These are phyloP conservation scores for Didymella pinodella DNA, from an alignment of 2,329 filamentous ascomycete species.

Conservation along the genomic window DNA sequence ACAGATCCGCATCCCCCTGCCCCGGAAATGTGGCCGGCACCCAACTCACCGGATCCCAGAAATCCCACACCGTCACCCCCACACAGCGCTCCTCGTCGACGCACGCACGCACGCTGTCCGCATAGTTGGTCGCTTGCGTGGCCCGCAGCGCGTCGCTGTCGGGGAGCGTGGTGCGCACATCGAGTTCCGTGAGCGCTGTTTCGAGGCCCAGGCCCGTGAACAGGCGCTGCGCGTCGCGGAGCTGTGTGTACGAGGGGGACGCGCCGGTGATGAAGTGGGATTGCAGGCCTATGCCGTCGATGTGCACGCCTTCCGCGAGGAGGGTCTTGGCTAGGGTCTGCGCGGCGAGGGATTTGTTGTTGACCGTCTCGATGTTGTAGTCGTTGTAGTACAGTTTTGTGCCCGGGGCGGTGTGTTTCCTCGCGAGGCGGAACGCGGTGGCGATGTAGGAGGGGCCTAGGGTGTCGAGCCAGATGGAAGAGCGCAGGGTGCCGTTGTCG, in stretches of 20 bases:
- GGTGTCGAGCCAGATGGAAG: constrained; percentile 62
- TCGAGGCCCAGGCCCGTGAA: constrained; percentile 64
- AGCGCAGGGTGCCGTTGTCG: constrained; percentile 64
- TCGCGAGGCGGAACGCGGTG: constrained; percentile 63
- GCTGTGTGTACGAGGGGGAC: constrained; percentile 56
- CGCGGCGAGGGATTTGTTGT: constrained; percentile 55
- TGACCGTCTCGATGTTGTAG: constrained; percentile 68
- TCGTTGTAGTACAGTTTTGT: constrained; percentile 71
- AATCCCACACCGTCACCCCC: constrained; percentile 54
- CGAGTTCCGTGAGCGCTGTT: constrained; percentile 68
- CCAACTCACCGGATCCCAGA: constrained; percentile 53
- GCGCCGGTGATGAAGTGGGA: constrained; percentile 66
- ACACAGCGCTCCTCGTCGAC: constrained; percentile 48
- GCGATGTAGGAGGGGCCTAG: constrained; percentile 66
- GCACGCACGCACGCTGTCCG: constrained; percentile 47
- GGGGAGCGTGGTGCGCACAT: constrained; percentile 62
- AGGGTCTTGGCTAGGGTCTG: constrained; percentile 45
- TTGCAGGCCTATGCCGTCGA: constrained; percentile 70
- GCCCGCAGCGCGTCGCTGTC: constrained; percentile 51
- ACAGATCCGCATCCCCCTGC: constrained; percentile 47
- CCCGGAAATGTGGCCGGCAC: constrained; percentile 49
- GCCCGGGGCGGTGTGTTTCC: constrained; percentile 61
- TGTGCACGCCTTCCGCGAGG: constrained; percentile 53
- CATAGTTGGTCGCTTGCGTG: constrained; percentile 61
- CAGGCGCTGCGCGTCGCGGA: constrained; percentile 57